Evolutionary conservation across 73 alveolate species (phyloP), one percentile per base, ranked within the genome.

Genomic region (Breviolum minutum): DNA sequence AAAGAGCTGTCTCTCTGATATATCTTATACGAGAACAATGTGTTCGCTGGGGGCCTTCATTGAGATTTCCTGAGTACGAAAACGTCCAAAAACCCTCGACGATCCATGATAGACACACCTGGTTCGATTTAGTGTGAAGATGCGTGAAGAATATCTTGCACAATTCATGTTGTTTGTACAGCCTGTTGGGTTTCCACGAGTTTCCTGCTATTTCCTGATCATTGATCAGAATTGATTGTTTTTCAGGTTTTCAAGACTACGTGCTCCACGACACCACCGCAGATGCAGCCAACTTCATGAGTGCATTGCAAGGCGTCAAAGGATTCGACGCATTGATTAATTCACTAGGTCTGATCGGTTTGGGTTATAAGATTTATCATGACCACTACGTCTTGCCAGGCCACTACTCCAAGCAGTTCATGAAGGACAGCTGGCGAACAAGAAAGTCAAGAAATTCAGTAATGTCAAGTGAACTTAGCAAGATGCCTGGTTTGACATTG

Each of bases 391-490:
- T 40, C 70, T 40, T 81, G 66, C 9, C 48, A 86, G 94, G 94
- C 70, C 94, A 86, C 94, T 86, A 86, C 79, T 61, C 62, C 80
- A 62, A 86, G 94, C 94, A 86, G 80, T 86, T 86, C 80, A 62
- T 61, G 92, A 54, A 61, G 92, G 92, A 83, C 74, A 7, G 48
- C 24, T 68, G 77, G 77, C 3, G 54, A 68, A 17, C 24, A 22
- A 22, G n/a, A 68, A 68, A 68, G 17, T 68, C 17, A 68, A 17
- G 77, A 14, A 68, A 68, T 17, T 14, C 77, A 17, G 77, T 11
- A 66, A 17, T 68, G 17, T 14, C 24, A 22, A 17, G 24, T 68
- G 6, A 22, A 68, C n/a, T 17, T 17, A 68, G 77, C 54, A 40
- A 40, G 54, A 40, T 40, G 54, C 54, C 54, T 40, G 54, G 54